Conservation (phyloP, 2,329 filamentous ascomycete genomes). For the Whalleya microplaca region DNA sequence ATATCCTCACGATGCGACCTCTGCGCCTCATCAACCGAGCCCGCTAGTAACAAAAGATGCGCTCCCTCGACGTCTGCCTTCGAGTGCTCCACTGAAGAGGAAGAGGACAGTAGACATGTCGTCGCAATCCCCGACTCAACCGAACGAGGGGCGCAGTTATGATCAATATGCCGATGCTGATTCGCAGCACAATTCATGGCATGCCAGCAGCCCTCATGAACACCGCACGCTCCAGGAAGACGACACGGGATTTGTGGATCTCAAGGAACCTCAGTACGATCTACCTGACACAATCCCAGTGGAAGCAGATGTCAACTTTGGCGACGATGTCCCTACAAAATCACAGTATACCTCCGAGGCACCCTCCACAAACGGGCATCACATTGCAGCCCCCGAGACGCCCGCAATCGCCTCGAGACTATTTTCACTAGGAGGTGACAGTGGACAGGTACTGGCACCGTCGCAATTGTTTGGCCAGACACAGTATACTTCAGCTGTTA, state of each 20-base stretch:
- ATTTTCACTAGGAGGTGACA: constrained; percentile 41
- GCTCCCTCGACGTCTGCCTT: constrained; percentile 9
- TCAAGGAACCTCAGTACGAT: constrained; percentile 45
- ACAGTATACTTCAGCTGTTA: constrained; percentile 56
- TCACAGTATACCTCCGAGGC: constrained; percentile 40
- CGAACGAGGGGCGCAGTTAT: constrained; percentile 61
- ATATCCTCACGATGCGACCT: constrained; percentile 15
- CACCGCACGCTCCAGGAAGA: constrained; percentile 47
- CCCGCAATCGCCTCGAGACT: constrained; percentile 54
- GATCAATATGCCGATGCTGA: constrained; percentile 43
- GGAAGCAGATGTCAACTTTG: constrained; percentile 21
- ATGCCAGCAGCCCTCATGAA: constrained; percentile 29
- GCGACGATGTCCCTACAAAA: constrained; percentile 26
- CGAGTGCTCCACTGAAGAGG: constrained; percentile 16
- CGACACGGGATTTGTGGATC: constrained; percentile 53
- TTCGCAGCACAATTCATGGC: constrained; percentile 33
- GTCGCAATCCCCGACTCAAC: constrained; percentile 60
- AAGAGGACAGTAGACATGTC: constrained; percentile 46
- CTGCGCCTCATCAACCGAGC: constrained; percentile 9
- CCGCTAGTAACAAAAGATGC: constrained; percentile 24
- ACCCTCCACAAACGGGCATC: constrained; percentile 35
- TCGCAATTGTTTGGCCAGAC: constrained; percentile 61
- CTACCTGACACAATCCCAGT: constrained; percentile 24
- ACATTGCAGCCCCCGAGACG: constrained; percentile 49
- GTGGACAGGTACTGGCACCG: constrained; percentile 41